Conservation (phyloP, 2,329 filamentous ascomycete species). For the Epichloe gansuensis region DNA sequence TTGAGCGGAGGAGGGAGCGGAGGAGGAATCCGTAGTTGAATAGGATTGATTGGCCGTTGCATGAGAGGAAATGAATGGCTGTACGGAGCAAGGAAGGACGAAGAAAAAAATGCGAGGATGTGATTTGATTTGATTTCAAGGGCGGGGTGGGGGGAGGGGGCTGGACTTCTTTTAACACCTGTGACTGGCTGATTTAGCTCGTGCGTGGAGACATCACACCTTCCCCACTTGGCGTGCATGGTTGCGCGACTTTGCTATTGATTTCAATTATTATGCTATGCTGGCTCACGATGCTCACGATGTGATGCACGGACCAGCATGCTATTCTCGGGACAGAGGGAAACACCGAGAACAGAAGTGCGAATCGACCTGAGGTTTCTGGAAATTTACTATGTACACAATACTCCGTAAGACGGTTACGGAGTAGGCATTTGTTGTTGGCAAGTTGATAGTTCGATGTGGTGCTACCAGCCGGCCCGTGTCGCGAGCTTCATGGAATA, state of each 20-base stretch:
- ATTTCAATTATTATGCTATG: slow-evolving; percentile 17
- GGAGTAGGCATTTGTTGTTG: background rate
- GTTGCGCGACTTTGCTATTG: slow-evolving; percentile 13
- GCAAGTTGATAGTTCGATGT: background rate
- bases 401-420: no score
- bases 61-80: slow-evolving; percentile 19
- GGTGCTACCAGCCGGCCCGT: background rate
- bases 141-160: slow-evolving; percentile 20
- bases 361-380: background rate
- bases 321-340: background rate
- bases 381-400: background rate
- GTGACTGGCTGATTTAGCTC: slow-evolving; percentile 40
- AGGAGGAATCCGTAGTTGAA: slow-evolving; percentile 13
- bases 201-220: slow-evolving; percentile 20
- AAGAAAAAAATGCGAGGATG: slow-evolving; percentile 31
- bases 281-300: slow-evolving; percentile 8
- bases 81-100: slow-evolving; percentile 21
- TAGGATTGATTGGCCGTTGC: slow-evolving; percentile 36
- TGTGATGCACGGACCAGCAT: slow-evolving; percentile 16
- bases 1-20: slow-evolving; percentile 21
- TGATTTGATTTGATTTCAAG: slow-evolving; percentile 34
- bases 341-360: background rate
- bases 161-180: slow-evolving; percentile 28
- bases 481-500: background rate
- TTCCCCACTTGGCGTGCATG: slow-evolving; percentile 11